These are phyloP conservation scores for Perkinsus olseni DNA, from an alignment of 169 alveolate genomes.

Conservation along the genomic window DNA sequence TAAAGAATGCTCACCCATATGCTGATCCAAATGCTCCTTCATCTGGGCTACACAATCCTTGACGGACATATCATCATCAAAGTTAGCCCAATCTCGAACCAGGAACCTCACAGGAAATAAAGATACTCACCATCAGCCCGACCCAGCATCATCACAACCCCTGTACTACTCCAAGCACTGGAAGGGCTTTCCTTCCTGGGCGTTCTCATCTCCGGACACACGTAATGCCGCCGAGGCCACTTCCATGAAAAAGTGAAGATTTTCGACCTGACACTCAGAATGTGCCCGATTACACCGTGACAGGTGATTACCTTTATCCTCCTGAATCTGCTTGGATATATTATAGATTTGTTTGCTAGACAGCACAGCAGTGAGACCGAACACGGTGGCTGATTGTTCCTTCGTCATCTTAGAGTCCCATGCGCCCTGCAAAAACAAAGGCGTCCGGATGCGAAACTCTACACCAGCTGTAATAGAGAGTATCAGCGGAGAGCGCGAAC, in stretches of 20 bases:
- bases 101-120: not conserved
- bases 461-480: not conserved
- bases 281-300: not conserved
- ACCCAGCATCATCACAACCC: not conserved
- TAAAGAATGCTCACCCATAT: constrained; percentile 8
- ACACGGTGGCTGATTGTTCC: constrained; percentile 9
- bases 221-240: constrained; percentile 7
- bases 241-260: constrained; percentile 8
- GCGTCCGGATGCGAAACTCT: too few relatives aligned
- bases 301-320: not conserved
- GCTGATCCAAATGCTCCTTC: constrained; percentile 11
- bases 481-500: too few relatives aligned
- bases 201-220: not conserved
- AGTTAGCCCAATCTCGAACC: constrained; percentile 12
- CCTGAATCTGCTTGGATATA: not conserved
- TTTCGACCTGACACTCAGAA: not conserved
- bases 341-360: constrained; percentile 10
- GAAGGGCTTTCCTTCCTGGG: not conserved
- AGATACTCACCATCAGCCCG: too few relatives aligned
- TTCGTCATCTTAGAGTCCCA: constrained; percentile 19
- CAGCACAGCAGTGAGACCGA: constrained; percentile 8
- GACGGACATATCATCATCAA: constrained; percentile 7
- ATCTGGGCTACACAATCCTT: constrained; percentile 5
- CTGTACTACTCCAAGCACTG: not conserved
- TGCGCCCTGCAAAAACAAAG: constrained; percentile 9